Evolutionary conservation across 2,329 filamentous ascomycete species (phyloP), one percentile per base, ranked within the genome.

Genomic region (Boeremia exigua): DNA sequence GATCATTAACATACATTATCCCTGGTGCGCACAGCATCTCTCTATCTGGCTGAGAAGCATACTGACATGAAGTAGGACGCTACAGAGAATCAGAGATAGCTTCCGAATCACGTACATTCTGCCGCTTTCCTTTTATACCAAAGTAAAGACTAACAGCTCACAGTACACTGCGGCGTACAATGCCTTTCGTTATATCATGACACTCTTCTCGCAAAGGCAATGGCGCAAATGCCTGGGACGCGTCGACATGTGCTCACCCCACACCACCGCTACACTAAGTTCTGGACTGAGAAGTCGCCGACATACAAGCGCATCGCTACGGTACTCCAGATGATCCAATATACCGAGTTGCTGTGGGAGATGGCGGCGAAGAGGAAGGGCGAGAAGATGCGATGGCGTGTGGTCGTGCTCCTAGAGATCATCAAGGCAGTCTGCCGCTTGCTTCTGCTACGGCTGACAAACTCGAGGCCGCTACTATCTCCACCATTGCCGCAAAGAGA

Each of bases 331-430:
- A 89, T 96, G 78, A 90, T 97, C 25, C 90, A 95, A 65, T 98
- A 98, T 72, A 96, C 93, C 0, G 92, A 99, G 78, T 81, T 99
- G 28, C 79, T 99, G n/a, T 95, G 94, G 84, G 95, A 99, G 75
- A 99, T 99, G 95, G 86, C 90, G 27, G 93, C 93, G 27, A 96
- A 96, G 77, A 85, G 94, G 44, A 88, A 88, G 59, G 90, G 91
- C 15, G 92, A 96, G 75, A 87, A 85, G 68, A 78, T 88, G 25
- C 86, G 92, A 28, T 99, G 95, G 95, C 87, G 91, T 47, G 86
- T 96, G 0, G 86, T 98, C 6, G 87, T 98, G 10, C 72, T 96
- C 3, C 81, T 99, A 19, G 95, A 99, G 77, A 83, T 86, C 0
- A 80, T 95, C 70, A 98, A 98, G 77, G 93, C 94, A 2, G 65